phyloP scores from a whole-genome alignment of 805 yeast species.

The Candida caryicola region DNA sequence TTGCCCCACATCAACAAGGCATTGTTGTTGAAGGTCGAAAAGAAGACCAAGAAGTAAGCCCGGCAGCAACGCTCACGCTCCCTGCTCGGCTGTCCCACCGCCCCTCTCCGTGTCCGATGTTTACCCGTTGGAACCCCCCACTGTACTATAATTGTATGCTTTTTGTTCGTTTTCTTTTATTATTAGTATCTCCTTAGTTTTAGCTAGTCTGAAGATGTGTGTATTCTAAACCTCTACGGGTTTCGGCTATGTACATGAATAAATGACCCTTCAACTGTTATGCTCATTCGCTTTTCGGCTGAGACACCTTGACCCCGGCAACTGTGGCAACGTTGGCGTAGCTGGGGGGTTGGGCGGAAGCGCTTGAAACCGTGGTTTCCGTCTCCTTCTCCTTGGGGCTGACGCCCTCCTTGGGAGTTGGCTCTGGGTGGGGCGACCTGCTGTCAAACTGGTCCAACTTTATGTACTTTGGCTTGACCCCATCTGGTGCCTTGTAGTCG shows the following conservation, averaged over 20 bases:
- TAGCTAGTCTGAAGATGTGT: neutral
- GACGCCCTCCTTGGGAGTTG: too few species aligned
- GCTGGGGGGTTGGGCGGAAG: too few species aligned
- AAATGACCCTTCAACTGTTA: neutral
- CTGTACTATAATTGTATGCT: conserved; percentile 6
- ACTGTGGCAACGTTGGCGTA: too few species aligned
- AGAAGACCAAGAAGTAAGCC: conserved; percentile 22
- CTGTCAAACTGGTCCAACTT: conserved; percentile 40
- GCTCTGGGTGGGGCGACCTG: too few species aligned
- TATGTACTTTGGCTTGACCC: conserved; percentile 44
- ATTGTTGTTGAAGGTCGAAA: conserved; percentile 31
- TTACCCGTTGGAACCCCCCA: neutral
- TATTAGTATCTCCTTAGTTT: neutral
- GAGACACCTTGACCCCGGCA: too few species aligned
- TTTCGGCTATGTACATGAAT: neutral
- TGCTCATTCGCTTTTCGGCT: too few species aligned
- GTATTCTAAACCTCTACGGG: neutral
- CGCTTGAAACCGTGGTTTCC: too few species aligned
- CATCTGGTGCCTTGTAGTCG: conserved; percentile 49
- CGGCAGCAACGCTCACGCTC: too few species aligned
- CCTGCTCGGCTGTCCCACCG: neutral
- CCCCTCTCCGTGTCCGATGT: neutral
- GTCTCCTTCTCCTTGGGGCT: too few species aligned
- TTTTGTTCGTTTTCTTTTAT: conserved; percentile 7
- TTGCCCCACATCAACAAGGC: conserved; percentile 35